Base-by-base conservation (phyloP, 257 asterid genomes). In the Agastache rugosa region DNA sequence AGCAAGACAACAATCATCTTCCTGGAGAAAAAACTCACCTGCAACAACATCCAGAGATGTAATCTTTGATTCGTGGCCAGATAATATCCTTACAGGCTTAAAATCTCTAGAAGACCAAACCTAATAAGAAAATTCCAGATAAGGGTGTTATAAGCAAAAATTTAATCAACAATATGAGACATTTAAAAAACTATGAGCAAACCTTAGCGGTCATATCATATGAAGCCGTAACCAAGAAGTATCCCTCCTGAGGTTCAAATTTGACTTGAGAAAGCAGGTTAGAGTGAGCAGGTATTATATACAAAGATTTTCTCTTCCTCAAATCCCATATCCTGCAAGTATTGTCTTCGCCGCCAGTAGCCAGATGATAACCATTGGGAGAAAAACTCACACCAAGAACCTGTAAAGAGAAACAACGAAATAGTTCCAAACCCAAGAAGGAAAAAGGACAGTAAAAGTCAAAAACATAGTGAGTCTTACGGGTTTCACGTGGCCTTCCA, bases 331-430 rank as follows among this genome's bases (percentile, higher is more conserved):
- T 83, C 59, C 98, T 81, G 86, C 99, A 95, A 69, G 96, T 87
- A 84, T 95, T 92, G 80, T 95, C 99, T 87, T 95, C 98, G 8
- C 98, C 98, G 17, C 98, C 97, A 11, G 96, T 87, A 75, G 97
- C 99, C 76, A 95, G 80, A 85, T 95, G 97, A 82, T 92, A 92
- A 54, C 99, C 97, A 45, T 90, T 95, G 16, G 99, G 98, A 27
- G 97, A 90, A 77, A 95, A 95, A 83, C 93, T 90, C 76, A 85
- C 79, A 69, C 93, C 89, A 17, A 92, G 96, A 76, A 89, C 93
- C 95, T 93, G 82, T 63, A 77, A 80, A 56, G 60, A 78, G 67
- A 35, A 70, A 42, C 7, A 23, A 53, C n/a, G 35, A 39, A 75
- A 54, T 20, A 35, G 27, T 25, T 58, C 69, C 63, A 22, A 44